Evolutionary conservation across 768 basidiomycete genomes (phyloP), one percentile per base, ranked within the genome.

Genomic region (Boletus rufocinnamomeus): DNA sequence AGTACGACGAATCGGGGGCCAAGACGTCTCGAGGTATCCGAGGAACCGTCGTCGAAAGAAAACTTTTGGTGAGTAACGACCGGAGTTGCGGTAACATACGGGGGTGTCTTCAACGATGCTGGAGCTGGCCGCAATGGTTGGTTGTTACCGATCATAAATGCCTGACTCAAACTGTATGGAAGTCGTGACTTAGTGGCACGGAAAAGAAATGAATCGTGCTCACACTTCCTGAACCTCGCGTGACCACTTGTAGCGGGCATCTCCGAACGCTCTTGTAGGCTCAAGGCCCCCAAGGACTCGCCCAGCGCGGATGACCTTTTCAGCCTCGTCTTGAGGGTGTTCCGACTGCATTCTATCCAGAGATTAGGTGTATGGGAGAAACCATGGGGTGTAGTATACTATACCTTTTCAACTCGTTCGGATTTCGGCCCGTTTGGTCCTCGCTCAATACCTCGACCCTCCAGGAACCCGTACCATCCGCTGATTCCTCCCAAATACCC

Each of bases 341-440:
- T 95, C 93, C 9, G 84, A 84, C 64, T 83, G 87, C 35, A 97
- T 81, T 46, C 93, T 93, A 45, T 38, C 27, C 19, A 32, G 38
- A 48, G 3, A 46, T 68, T 27, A 62, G 45, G 37, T 21, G 37
- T 11, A 8, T 46, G 8, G 23, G 37, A 51, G 28, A 52, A 43
- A 53, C 19, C 10, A 34, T 6, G 23, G 8, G 48, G 27, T 16
- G 4, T 14, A 19, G n/a, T 7, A 23, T 21, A 49, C 67, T 78
- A 51, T 65, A 95, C 95, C 95, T 84, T 71, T 82, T 82, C 27
- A 89, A 76, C 74, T 99, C 97, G 47, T 84, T 87, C 17, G 83
- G 86, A 69, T 94, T 98, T 63, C 93, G 84, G 40, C 94, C 97
- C 8, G 95, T 98, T 77, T 98, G 95, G 69, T 98, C 97, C 72